Percentiles rank a stretch among this genome's conserved stretches.
phyloP scores from a whole-genome alignment of 805 yeast species.

The Nematodospora valgi region DNA sequence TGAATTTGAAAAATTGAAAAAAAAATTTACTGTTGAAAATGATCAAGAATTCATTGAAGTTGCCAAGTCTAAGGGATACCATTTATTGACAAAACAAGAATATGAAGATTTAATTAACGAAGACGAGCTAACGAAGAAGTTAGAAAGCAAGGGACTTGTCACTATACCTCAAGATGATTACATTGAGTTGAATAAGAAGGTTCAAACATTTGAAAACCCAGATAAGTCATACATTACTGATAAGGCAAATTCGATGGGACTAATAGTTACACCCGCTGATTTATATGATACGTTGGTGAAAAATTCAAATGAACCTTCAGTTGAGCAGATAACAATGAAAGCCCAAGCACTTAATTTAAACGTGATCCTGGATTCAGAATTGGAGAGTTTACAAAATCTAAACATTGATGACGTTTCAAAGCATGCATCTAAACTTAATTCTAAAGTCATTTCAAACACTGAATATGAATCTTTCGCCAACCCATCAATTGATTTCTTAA shows the following conservation, averaged over 20 bases:
- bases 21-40: conserved; percentile 29
- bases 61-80: conserved; percentile 24
- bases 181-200: conserved; percentile 12
- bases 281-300: conserved; percentile 28
- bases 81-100: conserved; percentile 23
- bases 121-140: conserved; percentile 29
- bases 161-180: conserved; percentile 22
- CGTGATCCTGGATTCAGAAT: conserved; percentile 15
- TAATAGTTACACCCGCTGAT: conserved; percentile 27
- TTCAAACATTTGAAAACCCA: conserved; percentile 23
- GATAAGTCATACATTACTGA: conserved; percentile 26
- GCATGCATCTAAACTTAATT: conserved; percentile 7
- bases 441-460: conserved; percentile 11
- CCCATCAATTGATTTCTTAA: conserved; percentile 13
- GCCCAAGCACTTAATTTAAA: conserved; percentile 12
- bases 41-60: conserved; percentile 21
- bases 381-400: conserved; percentile 21
- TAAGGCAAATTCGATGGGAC: conserved; percentile 36
- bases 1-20: conserved; percentile 7
- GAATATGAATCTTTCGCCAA: conserved; percentile 20
- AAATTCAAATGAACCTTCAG: conserved; percentile 21
- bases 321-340: conserved; percentile 20
- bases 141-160: conserved; percentile 29
- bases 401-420: conserved; percentile 14
- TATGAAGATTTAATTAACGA: conserved; percentile 28